phyloP scores from a whole-genome alignment of 441 rosid species.

The Populus tomentosa region DNA sequence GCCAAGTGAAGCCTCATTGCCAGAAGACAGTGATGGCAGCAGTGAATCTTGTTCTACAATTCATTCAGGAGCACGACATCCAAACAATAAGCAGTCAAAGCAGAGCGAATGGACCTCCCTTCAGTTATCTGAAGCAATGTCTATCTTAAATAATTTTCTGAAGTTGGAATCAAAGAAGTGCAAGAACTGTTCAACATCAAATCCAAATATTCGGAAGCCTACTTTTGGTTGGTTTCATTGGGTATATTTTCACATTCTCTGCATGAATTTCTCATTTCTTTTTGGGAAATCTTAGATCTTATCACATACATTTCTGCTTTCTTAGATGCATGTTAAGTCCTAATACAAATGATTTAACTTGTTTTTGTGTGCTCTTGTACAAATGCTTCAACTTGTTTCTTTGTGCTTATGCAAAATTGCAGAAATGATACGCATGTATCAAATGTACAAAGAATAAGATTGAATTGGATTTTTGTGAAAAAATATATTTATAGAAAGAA shows the following conservation, averaged over 20 bases:
- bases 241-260: conserved; percentile 39
- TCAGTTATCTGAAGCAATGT: conserved; percentile 69
- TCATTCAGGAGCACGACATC: conserved; percentile 27
- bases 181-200: conserved; percentile 37
- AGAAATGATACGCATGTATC: too few species aligned
- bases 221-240: conserved; percentile 77
- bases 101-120: conserved; percentile 79
- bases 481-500: too few species aligned
- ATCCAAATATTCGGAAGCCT: conserved; percentile 60
- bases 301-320: background rate
- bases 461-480: too few species aligned
- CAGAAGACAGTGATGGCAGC: conserved; percentile 38
- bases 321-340: background rate
- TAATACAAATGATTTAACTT: background rate
- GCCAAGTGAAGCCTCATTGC: conserved; percentile 23
- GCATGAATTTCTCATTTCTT: background rate
- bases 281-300: background rate
- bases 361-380: too few species aligned
- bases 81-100: conserved; percentile 25
- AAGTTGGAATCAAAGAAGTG: conserved; percentile 47
- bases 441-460: too few species aligned
- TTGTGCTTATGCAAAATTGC: background rate
- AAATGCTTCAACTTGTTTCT: background rate
- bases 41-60: conserved; percentile 35
- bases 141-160: conserved; percentile 50